These are phyloP conservation scores for Metschnikowia lunata DNA, from an alignment of 805 yeast species.

Conservation along the genomic window DNA sequence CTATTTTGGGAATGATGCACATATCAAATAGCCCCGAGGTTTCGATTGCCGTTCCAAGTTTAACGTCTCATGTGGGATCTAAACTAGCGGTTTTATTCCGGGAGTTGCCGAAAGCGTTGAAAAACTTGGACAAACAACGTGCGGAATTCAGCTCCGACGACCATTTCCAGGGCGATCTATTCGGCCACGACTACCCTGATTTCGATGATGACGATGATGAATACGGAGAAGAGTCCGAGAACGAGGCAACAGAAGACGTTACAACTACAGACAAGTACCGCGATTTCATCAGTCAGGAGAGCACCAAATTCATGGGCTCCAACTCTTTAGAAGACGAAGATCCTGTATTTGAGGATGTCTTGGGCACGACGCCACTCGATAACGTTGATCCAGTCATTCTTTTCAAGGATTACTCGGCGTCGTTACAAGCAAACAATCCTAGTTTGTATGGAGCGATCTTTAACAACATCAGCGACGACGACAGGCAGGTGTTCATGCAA, in stretches of 20 bases:
- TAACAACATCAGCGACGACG: slow-evolving; percentile 12
- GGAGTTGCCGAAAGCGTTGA: slow-evolving; percentile 68
- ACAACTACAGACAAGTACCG: slow-evolving; percentile 41
- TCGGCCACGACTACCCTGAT: slow-evolving; percentile 6
- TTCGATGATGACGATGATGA: slow-evolving; percentile 14
- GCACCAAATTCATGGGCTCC: slow-evolving; percentile 32
- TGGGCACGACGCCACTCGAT: slow-evolving; percentile 21
- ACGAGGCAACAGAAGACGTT: slow-evolving; percentile 17
- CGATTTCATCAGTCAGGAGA: slow-evolving; percentile 44
- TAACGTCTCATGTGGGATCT: slow-evolving; percentile 34
- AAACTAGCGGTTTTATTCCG: slow-evolving; percentile 50
- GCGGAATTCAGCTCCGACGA: slow-evolving; percentile 44
- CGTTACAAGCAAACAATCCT: slow-evolving; percentile 13
- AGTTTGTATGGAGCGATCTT: slow-evolving; percentile 13
- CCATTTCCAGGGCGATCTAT: slow-evolving; percentile 12
- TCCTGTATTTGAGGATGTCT: slow-evolving; percentile 22
- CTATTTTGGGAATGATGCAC: slow-evolving; percentile 62
- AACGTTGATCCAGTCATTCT: slow-evolving; percentile 12
- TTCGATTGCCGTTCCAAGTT: slow-evolving; percentile 31
- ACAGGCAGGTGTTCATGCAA: slow-evolving; percentile 12
- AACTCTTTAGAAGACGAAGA: slow-evolving; percentile 19
- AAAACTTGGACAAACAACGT: slow-evolving; percentile 58
- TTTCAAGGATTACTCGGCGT: slow-evolving; percentile 14
- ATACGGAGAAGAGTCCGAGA: slow-evolving; percentile 18
- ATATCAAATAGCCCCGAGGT: slow-evolving; percentile 25